Percentiles rank a stretch among this genome's conserved stretches.
phyloP scores from a whole-genome alignment of 2,329 filamentous ascomycete species.

The Fusarium sterilihyphosum region DNA sequence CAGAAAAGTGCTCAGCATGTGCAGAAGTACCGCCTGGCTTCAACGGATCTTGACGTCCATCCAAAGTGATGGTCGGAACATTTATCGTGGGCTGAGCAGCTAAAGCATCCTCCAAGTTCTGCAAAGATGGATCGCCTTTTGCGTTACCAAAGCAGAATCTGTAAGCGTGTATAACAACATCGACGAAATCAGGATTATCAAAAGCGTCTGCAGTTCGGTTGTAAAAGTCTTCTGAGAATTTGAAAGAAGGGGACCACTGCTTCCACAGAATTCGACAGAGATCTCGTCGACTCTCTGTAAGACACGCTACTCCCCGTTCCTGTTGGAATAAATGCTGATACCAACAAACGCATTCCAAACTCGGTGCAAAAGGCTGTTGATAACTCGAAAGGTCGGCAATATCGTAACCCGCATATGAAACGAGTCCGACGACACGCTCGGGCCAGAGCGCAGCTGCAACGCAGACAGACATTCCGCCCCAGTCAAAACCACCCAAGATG shows the following conservation, averaged over 20 bases:
- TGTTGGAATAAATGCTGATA: constrained; percentile 20
- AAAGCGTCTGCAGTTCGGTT: neutral
- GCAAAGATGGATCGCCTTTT: neutral
- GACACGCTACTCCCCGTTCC: neutral
- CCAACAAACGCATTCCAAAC: constrained; percentile 4
- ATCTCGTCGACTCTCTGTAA: neutral
- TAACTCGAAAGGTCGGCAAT: neutral
- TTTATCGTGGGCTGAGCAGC: neutral
- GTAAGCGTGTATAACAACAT: constrained; percentile 15
- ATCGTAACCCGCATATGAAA: constrained; percentile 8
- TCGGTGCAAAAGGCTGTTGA: neutral
- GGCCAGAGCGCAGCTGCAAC: constrained; percentile 10
- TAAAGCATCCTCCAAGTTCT: neutral
- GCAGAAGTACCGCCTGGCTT: constrained; percentile 1
- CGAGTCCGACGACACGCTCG: neutral
- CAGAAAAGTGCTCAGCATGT: neutral
- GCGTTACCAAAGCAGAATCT: constrained; percentile 4
- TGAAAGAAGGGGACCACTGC: constrained; percentile 9
- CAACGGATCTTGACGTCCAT: neutral
- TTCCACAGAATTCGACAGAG: constrained; percentile 8
- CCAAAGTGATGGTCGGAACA: neutral
- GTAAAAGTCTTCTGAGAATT: neutral
- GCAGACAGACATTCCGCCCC: constrained; percentile 2
- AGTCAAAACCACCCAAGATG: neutral
- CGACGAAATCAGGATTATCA: constrained; percentile 9